Base-by-base conservation (phyloP, 176 grass and related monocot species). In the Poa annua region DNA sequence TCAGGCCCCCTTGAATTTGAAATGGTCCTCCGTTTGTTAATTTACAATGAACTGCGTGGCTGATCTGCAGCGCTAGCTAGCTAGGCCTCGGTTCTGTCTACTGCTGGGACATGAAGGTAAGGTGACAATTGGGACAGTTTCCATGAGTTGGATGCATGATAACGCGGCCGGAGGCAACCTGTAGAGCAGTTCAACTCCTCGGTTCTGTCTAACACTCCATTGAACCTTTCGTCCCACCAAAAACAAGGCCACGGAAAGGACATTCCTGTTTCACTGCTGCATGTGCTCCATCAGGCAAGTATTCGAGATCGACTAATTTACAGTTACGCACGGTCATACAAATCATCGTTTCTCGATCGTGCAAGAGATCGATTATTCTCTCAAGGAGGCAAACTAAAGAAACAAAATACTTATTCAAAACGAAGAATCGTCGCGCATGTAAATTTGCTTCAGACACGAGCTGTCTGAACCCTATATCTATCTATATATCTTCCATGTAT, bases 291-390 rank as follows among this genome's bases (percentile, higher is more conserved):
- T 10, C 64, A 21, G 11, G 42, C 9, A 9, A 38, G 44, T 44
- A 35, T 11, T 51, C 47, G 42, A 67, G 35, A 51, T 75, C 20
- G 49, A 73, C 70, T 73, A n/a, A n/a, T n/a, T 73, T 65, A 70
- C 69, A 24, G n/a, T n/a, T n/a, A n/a, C n/a, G n/a, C n/a, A n/a
- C n/a, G n/a, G n/a, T n/a, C n/a, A n/a, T n/a, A n/a, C n/a, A n/a
- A n/a, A n/a, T n/a, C n/a, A n/a, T 29, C 29, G 29, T 29, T 29
- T 29, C 7, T 14, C 50, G 34, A 1, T 1, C 29, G 54, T 16
- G 48, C 3, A 13, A 71, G 48, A 13, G 55, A 50, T 11, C 9
- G 42, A 44, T 74, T 66, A 44, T 74, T 66, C n/a, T n/a, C 25
- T 20, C 50, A 11, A 11, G n/a, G 16, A 39, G 49, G 68, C 59